Evolutionary conservation across 2,329 filamentous ascomycete species (phyloP).

Genomic region (Chaetomium sp.): DNA sequence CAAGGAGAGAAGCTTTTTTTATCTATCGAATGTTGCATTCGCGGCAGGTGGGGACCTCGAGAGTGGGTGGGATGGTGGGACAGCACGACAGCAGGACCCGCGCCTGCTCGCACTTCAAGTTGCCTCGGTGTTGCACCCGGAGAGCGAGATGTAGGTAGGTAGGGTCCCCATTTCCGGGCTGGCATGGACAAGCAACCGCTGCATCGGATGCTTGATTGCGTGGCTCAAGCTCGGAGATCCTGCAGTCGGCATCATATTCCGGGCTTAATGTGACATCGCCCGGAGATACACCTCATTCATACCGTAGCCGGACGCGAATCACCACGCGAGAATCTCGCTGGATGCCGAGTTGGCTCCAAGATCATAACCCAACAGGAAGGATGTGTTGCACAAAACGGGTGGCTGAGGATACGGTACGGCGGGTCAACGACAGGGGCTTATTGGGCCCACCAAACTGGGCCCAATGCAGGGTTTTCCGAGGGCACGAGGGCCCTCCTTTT

Average conservation of each 20-base stretch:
- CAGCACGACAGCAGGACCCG: not conserved
- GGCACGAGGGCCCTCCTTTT: no score
- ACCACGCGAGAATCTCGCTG: not conserved
- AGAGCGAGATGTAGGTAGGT: not conserved
- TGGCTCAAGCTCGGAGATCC: not conserved
- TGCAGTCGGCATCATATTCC: not conserved
- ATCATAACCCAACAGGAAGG: slow-evolving; percentile 5
- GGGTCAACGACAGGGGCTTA: no score
- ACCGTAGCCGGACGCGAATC: not conserved
- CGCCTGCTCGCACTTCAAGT: not conserved
- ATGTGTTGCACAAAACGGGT: no score
- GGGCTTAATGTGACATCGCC: not conserved
- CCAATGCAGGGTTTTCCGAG: no score
- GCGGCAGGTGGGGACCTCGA: not conserved
- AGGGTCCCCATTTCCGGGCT: not conserved
- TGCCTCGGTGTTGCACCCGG: not conserved
- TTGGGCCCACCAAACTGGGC: no score
- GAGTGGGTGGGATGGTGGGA: not conserved
- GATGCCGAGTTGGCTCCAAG: not conserved
- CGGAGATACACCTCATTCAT: not conserved
- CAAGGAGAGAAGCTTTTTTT: not conserved
- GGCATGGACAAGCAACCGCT: not conserved
- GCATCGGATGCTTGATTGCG: not conserved
- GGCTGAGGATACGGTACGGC: no score
- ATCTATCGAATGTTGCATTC: not conserved